Evolutionary conservation across 108 stramenopile species (phyloP), one percentile per base, ranked within the genome.

Genomic region (Pseudonitzschia multistriata): DNA sequence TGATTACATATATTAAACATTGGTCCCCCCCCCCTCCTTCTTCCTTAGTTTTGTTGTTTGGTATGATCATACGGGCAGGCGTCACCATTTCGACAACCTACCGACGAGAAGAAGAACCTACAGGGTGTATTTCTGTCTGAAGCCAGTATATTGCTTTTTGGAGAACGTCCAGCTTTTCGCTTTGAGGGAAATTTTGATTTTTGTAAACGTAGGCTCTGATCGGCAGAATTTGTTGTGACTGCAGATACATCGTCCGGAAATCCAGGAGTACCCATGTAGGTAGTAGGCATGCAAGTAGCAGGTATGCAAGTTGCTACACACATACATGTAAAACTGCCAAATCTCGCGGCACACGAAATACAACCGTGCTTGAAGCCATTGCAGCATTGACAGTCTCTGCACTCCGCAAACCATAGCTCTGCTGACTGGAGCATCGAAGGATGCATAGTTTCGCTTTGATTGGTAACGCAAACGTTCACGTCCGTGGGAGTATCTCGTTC

Each of bases 391-490:
- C 83, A 84, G 40, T 84, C 71, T 21, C 78, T 76, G 53, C 77
- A 66, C 65, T 84, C 80, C 4, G 83, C 80, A 68, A 79, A 84
- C 83, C 83, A 84, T 48, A 77, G 81, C 57, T 84, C 83, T 19
- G 55, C 53, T 13, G 42, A 45, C 17, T 45, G 42, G 17, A 45
- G 42, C 2, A 45, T 45, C 17, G 13, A 13, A 13, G 13, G 2
- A 10, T 45, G 15, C 13, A 45, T 10, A 17, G 15, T 17, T 45
- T 45, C 42, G 17, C 13, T 13, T 13, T 17, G 17, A 4, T 13
- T 45, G 2, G 42, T 45, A 17, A 17, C 17, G 11, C 42, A 17
- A 2, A 45, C 42, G 42, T 45, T 45, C 42, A 45, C 2, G 17
- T 45, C 42, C 15, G 42, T 45, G 1, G 42, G 42, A 45, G 13